Evolutionary conservation across 176 grass and related monocot species (phyloP).

Genomic region (Carex kokanica): DNA sequence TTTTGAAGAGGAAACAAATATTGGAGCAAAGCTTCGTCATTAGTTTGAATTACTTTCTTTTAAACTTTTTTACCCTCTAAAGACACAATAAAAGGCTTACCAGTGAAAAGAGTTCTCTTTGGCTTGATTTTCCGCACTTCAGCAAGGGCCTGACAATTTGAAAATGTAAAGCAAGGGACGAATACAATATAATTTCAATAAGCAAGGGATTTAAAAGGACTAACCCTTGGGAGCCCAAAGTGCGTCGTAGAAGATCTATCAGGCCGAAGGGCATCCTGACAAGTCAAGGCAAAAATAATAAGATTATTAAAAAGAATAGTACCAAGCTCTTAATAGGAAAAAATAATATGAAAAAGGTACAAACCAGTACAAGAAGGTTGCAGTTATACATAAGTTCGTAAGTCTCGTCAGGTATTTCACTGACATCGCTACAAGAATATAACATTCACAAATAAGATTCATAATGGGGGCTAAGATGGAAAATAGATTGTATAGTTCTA

Average conservation of each 20-base stretch:
- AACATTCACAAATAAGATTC: conserved; percentile 23
- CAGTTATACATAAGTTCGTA: conserved; percentile 81
- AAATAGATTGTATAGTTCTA: conserved; percentile 7
- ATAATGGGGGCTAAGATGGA: not conserved
- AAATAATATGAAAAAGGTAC: conserved; percentile 9
- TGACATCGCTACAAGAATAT: conserved; percentile 63
- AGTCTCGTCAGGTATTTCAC: conserved; percentile 96
- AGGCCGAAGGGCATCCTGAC: conserved; percentile 83
- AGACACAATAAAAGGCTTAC: conserved; percentile 37
- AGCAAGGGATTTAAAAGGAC: conserved; percentile 20
- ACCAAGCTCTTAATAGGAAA: conserved; percentile 8
- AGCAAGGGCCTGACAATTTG: conserved; percentile 53
- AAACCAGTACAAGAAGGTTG: conserved; percentile 87
- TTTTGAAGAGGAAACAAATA: conserved; percentile 16
- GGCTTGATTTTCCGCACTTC: conserved; percentile 97
- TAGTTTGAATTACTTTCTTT: not conserved
- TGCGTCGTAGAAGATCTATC: conserved; percentile 92
- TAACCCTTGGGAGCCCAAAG: conserved; percentile 82
- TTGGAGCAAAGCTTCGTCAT: not conserved
- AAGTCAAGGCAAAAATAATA: conserved; percentile 23
- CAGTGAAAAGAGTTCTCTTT: conserved; percentile 83
- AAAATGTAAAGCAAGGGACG: conserved; percentile 12
- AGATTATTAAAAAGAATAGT: not conserved
- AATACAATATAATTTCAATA: conserved; percentile 16
- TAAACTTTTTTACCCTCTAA: not conserved